Percentiles rank a stretch among this genome's conserved stretches.
phyloP scores from a whole-genome alignment of 768 basidiomycete genomes.

The Punctularia strigosozonata region DNA sequence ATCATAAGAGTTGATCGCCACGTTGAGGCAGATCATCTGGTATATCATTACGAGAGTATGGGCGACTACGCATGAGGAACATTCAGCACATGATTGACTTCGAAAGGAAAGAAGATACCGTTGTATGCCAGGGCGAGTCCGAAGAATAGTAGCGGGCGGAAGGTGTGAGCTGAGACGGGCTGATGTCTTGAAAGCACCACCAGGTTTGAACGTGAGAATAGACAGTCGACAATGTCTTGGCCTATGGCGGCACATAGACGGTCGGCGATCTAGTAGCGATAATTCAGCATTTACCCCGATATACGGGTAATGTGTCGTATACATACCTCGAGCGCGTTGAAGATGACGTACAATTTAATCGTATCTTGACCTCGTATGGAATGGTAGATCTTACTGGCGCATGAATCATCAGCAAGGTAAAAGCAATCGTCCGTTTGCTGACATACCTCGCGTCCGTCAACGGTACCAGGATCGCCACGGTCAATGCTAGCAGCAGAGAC shows the following conservation, averaged over 20 bases:
- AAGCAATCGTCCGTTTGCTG: no score
- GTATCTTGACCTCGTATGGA: constrained; percentile 96
- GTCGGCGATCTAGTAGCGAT: constrained; percentile 69
- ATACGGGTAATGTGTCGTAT: not conserved
- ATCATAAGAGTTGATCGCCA: constrained; percentile 97
- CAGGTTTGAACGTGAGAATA: constrained; percentile 89
- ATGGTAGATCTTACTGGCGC: constrained; percentile 97
- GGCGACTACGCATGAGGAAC: constrained; percentile 38
- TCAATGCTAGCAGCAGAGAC: constrained; percentile 59
- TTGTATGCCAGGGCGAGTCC: constrained; percentile 71
- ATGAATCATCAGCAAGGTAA: no score
- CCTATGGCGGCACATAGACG: constrained; percentile 91
- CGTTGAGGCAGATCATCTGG: constrained; percentile 88
- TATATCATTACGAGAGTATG: constrained; percentile 95
- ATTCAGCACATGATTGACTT: not conserved
- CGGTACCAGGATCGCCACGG: constrained; percentile 63
- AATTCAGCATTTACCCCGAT: constrained; percentile 1
- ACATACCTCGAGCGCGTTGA: constrained; percentile 91
- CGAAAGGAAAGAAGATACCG: constrained; percentile 32
- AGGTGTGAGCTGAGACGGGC: constrained; percentile 48
- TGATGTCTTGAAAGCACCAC: constrained; percentile 54
- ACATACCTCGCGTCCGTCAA: constrained; percentile 93
- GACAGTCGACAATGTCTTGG: constrained; percentile 91
- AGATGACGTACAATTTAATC: constrained; percentile 97
- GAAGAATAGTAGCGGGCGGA: constrained; percentile 81